Evolutionary conservation across 2,329 filamentous ascomycete species (phyloP).

Genomic region (Boeremia exigua): DNA sequence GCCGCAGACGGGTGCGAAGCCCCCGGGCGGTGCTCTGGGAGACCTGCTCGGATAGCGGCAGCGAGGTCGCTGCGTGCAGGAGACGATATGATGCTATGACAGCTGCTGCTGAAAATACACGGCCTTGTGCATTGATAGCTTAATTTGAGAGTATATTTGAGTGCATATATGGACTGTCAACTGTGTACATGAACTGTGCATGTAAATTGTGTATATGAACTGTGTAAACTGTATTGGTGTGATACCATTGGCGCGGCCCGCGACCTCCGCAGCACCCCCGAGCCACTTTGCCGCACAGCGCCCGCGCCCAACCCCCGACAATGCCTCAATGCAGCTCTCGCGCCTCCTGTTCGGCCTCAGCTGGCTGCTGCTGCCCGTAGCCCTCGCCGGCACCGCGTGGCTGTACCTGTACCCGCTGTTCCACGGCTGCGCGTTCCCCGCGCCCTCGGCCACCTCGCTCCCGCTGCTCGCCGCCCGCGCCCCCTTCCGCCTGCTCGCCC

Average conservation of each 20-base stretch:
- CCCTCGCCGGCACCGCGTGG: conserved; percentile 73
- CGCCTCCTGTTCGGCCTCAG: conserved; percentile 54
- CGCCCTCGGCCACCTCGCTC: conserved; percentile 15
- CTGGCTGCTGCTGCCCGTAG: conserved; percentile 66
- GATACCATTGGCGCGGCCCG: conserved; percentile 13
- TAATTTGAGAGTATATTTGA: too few relatives aligned
- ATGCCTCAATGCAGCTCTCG: conserved; percentile 60
- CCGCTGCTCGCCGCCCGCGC: conserved; percentile 53
- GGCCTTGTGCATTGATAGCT: too few relatives aligned
- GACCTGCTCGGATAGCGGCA: conserved; percentile 41
- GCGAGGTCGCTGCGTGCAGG: not conserved
- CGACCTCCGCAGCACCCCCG: conserved; percentile 11
- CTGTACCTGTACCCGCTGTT: conserved; percentile 89
- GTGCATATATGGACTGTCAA: too few relatives aligned
- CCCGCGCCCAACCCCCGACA: too few relatives aligned
- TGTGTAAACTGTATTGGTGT: too few relatives aligned
- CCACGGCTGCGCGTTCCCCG: conserved; percentile 77
- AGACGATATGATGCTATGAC: conserved; percentile 3
- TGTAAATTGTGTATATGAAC: too few relatives aligned
- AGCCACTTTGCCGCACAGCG: not conserved
- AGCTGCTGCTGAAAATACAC: too few relatives aligned
- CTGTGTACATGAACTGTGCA: too few relatives aligned
- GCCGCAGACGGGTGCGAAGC: conserved; percentile 40
- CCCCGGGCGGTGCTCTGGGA: conserved; percentile 43
- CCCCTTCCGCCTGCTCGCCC: conserved; percentile 83